Evolutionary conservation across 2,329 filamentous ascomycete species (phyloP), one percentile per base, ranked within the genome.

Genomic region (Helicocarpus griseus): DNA sequence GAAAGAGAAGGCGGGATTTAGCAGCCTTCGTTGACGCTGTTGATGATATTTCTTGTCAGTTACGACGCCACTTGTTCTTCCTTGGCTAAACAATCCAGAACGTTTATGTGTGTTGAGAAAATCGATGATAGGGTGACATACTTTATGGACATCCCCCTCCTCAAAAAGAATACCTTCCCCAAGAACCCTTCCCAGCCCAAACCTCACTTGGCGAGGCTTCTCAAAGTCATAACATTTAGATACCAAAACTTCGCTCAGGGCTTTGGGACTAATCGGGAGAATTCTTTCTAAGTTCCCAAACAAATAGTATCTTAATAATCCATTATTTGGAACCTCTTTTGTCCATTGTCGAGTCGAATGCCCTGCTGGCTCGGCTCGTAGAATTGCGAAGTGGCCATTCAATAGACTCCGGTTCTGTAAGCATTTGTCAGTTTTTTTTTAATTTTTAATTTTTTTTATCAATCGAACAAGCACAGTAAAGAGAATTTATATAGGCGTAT

Each of bases 111-210:
- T n/a, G 24, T n/a, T 14, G 26, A n/a, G 7, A 36, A 28, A 19
- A 21, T 4, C 13, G 13, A 40, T 22, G 22, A 40, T 3, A 13
- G 38, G 38, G 33, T n/a, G 21, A 35, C 56, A 14, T 60, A 80
- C 73, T 71, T 86, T 93, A 67, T 96, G 91, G 61, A 90, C 87
- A 11, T 94, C 87, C n/a, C 90, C 90, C 68, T 96, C 90, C 1
- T 88, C 86, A 9, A 96, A 73, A 35, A 96, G 69, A 9, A 76
- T 31, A 0, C 73, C 73, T 47, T 70, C 58, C 1, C 73, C 73
- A 1, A 71, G 58, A 5, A 73, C 50, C 21, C 63, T 65, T 4
- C 59, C 60, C 26, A 76, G 56, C 6, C 61, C 62, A 13, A 55
- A 46, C 14, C 62, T 72, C 28, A 87, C 58, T 22, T 74, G 62